These are phyloP conservation scores for Aspergillus pseudoterreus DNA, from an alignment of 2,329 filamentous ascomycete species.

Conservation along the genomic window DNA sequence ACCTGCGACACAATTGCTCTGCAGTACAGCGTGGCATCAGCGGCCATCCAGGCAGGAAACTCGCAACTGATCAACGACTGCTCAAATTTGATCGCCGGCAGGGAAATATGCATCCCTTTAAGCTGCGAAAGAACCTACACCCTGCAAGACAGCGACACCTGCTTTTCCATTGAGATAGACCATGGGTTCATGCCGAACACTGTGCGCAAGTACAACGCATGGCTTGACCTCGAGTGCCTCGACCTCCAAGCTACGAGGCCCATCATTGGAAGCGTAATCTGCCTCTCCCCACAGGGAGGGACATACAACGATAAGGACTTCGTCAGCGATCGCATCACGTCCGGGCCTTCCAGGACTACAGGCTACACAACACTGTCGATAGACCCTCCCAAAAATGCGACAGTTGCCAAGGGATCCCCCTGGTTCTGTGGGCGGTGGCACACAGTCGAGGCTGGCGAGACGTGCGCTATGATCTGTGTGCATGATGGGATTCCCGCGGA, in stretches of 20 bases:
- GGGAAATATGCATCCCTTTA: constrained; percentile 2
- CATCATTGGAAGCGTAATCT: constrained; percentile 5
- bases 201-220: constrained; percentile 1
- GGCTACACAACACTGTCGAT: constrained; percentile 1
- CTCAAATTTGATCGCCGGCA: constrained; percentile 2
- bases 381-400: constrained; percentile 13
- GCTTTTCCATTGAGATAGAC: background rate
- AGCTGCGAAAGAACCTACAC: constrained; percentile 3
- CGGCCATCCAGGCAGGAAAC: constrained; percentile 4
- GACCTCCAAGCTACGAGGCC: constrained; percentile 4
- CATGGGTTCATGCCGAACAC: background rate
- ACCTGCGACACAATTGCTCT: constrained; percentile 6
- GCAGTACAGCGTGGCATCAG: constrained; percentile 9
- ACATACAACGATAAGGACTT: background rate
- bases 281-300: constrained; percentile 7
- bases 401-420: constrained; percentile 16
- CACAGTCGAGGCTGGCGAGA: constrained; percentile 9
- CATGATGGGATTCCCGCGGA: constrained; percentile 8
- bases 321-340: background rate
- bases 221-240: constrained; percentile 4
- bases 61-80: constrained; percentile 4
- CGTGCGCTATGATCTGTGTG: constrained; percentile 18
- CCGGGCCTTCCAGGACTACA: background rate
- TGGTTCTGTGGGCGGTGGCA: constrained; percentile 19
- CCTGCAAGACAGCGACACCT: constrained; percentile 1